phyloP scores from a whole-genome alignment of 768 basidiomycete species.

The Cystofilobasidium ferigula region DNA sequence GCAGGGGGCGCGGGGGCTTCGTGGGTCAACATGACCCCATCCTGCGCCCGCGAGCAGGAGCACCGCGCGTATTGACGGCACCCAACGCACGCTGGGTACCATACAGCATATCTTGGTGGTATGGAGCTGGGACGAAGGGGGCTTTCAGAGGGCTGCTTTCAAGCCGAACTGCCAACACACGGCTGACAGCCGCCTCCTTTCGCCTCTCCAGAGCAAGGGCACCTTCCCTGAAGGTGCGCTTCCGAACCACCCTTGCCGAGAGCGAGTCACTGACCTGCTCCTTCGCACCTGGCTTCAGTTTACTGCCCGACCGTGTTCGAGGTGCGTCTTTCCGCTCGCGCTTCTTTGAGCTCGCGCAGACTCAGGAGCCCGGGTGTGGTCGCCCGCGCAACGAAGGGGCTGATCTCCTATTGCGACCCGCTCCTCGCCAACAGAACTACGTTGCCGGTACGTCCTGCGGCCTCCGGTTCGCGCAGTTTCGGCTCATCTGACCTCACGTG shows the following conservation, averaged over 20 bases:
- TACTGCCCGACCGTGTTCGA: constrained; percentile 99
- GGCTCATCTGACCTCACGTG: background rate
- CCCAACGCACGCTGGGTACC: background rate
- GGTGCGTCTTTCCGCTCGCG: constrained; percentile 27
- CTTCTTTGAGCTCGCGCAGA: too few relatives aligned
- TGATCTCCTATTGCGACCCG: background rate
- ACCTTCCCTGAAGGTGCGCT: constrained; percentile 26
- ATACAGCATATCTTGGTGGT: background rate
- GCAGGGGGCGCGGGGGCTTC: too few relatives aligned
- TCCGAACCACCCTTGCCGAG: background rate
- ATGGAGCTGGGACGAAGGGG: too few relatives aligned
- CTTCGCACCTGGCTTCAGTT: constrained; percentile 45
- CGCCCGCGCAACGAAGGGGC: too few relatives aligned
- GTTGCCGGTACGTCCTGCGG: background rate
- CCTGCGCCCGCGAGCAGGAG: too few relatives aligned
- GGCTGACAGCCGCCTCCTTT: background rate
- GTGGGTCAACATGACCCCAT: too few relatives aligned
- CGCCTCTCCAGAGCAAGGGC: constrained; percentile 16
- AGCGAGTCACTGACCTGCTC: background rate
- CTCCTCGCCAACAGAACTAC: background rate
- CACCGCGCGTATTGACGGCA: too few relatives aligned
- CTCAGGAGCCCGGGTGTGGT: too few relatives aligned
- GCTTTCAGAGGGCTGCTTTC: too few relatives aligned
- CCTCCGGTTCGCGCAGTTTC: background rate
- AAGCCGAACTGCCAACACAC: background rate